These are phyloP conservation scores for Phlyctochytrium planicorne DNA, from an alignment of 192 early-diverging fungal genomes.

Conservation along the genomic window DNA sequence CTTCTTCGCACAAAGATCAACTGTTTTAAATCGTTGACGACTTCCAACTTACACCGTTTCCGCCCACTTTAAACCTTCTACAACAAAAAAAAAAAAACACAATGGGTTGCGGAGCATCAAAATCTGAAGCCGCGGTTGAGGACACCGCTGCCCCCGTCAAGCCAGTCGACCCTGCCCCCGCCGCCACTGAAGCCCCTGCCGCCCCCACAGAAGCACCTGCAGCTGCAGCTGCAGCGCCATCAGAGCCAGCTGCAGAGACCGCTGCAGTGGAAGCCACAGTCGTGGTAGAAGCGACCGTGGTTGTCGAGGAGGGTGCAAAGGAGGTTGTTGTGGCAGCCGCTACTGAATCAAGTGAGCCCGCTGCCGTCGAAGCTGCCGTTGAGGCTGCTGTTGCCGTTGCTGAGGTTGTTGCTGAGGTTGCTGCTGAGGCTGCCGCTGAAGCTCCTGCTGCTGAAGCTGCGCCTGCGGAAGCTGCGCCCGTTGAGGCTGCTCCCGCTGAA, in stretches of 20 bases:
- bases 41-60: not conserved
- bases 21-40: not conserved
- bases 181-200: not conserved
- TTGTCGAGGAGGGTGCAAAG: not conserved
- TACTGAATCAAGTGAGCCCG: not conserved
- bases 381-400: not conserved
- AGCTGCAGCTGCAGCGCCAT: not conserved
- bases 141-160: not conserved
- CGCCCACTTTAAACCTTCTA: not conserved
- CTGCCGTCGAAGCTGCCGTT: not conserved
- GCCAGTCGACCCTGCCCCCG: not conserved
- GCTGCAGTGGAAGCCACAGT: not conserved
- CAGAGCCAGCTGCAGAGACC: not conserved
- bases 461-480: not conserved
- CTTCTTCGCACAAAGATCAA: too few species aligned
- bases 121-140: not conserved
- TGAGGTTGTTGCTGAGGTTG: not conserved
- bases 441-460: not conserved
- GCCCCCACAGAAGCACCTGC: not conserved
- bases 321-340: not conserved
- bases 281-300: not conserved
- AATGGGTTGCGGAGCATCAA: not conserved
- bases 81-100: slow-evolving; percentile 19
- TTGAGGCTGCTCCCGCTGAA: not conserved
- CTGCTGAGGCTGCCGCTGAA: not conserved